phyloP scores from a whole-genome alignment of 2,329 filamentous ascomycete genomes.

The Xenoacremonium recifei region DNA sequence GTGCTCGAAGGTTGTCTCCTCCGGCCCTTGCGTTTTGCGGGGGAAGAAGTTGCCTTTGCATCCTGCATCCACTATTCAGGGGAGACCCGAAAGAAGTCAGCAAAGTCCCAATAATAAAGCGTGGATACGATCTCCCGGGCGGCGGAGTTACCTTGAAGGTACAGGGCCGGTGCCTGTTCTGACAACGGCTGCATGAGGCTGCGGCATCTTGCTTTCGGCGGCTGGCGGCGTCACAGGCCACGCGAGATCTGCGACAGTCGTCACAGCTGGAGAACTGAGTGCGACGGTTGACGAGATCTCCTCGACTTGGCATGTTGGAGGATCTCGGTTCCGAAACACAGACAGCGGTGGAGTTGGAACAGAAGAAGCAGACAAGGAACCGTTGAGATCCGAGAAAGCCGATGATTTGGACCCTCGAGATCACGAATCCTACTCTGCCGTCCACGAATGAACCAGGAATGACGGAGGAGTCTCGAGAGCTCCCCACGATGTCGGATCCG shows the following conservation, averaged over 20 bases:
- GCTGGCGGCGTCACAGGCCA: conserved; percentile 28
- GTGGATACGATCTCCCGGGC: no score
- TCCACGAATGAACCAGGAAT: background rate
- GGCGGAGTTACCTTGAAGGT: conserved; percentile 32
- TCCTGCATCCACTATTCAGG: conserved; percentile 26
- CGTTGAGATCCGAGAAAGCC: background rate
- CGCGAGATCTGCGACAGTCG: conserved; percentile 29
- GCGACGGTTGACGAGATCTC: conserved; percentile 21
- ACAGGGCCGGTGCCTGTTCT: conserved; percentile 23
- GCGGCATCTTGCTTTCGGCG: conserved; percentile 52
- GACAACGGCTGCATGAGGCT: conserved; percentile 64
- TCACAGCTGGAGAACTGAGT: conserved; percentile 37
- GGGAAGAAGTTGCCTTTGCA: conserved; percentile 11
- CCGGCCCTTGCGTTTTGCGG: conserved; percentile 15
- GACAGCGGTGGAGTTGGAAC: background rate
- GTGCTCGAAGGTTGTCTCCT: conserved; percentile 8
- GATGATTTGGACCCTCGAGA: background rate
- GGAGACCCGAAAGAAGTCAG: conserved; percentile 6
- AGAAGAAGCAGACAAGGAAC: background rate
- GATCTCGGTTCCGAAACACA: conserved; percentile 1
- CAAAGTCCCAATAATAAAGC: background rate
- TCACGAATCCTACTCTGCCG: background rate
- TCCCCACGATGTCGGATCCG: background rate
- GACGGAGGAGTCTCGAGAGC: background rate
- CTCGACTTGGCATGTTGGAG: conserved; percentile 13